Conservation (phyloP, 164 flowering plant genomes). For the Pachysandra terminalis region DNA sequence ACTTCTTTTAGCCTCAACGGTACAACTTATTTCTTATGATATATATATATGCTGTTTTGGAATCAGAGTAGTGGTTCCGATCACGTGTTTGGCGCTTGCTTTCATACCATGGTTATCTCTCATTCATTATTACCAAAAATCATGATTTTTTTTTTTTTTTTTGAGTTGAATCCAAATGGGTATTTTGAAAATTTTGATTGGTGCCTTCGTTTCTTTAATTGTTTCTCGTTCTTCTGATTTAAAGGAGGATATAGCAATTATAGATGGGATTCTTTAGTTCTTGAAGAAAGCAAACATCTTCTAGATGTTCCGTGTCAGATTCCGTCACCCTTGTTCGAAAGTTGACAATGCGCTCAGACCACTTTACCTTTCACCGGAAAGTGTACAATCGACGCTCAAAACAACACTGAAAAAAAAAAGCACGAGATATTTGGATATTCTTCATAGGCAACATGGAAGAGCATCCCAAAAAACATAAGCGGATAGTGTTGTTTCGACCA, state of each 20-base stretch:
- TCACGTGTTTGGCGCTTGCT: slow-evolving; percentile 90
- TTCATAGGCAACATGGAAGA: slow-evolving; percentile 98
- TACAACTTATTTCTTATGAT: slow-evolving; percentile 42
- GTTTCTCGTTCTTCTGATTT: neutral
- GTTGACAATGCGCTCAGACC: slow-evolving; percentile 85
- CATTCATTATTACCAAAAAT: too few relatives aligned
- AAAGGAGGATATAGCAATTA: slow-evolving; percentile 77
- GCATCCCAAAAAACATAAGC: slow-evolving; percentile 88
- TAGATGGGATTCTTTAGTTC: slow-evolving; percentile 69
- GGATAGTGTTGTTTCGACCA: too few relatives aligned
- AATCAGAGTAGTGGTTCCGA: slow-evolving; percentile 74
- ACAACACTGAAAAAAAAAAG: slow-evolving; percentile 33
- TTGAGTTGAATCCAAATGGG: too few relatives aligned
- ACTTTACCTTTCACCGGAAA: slow-evolving; percentile 76
- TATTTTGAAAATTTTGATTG: neutral
- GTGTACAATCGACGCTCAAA: slow-evolving; percentile 40
- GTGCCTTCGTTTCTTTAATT: too few relatives aligned
- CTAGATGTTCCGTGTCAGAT: slow-evolving; percentile 78
- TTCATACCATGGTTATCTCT: slow-evolving; percentile 95
- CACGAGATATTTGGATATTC: slow-evolving; percentile 75
- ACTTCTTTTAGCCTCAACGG: slow-evolving; percentile 52
- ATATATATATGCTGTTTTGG: slow-evolving; percentile 80
- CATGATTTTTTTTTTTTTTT: too few relatives aligned
- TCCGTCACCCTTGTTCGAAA: slow-evolving; percentile 76
- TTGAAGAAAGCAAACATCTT: slow-evolving; percentile 75